These are phyloP conservation scores for Camelina sativa DNA, from an alignment of 345 rosid genomes.

Conservation along the genomic window DNA sequence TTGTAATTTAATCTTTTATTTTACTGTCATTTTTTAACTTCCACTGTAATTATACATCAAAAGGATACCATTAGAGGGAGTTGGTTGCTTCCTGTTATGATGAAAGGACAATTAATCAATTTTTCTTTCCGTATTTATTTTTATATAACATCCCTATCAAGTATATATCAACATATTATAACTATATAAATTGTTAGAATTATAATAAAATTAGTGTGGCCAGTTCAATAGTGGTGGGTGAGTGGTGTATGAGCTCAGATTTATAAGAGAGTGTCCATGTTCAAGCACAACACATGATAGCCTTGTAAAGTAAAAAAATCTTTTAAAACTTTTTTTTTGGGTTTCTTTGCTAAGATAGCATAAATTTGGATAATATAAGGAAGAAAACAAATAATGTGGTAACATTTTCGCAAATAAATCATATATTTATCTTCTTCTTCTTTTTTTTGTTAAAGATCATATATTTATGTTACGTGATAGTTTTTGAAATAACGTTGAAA, in stretches of 20 bases:
- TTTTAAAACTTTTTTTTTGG: neutral
- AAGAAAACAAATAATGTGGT: neutral
- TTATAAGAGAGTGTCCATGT: neutral
- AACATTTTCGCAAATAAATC: neutral
- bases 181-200: too few species aligned
- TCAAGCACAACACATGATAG: neutral
- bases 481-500: neutral
- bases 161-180: neutral
- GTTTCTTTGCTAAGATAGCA: neutral
- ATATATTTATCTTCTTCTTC: too few species aligned
- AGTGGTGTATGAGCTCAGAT: neutral
- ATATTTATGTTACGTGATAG: neutral
- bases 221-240: neutral
- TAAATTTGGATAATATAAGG: neutral
- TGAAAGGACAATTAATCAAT: neutral
- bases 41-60: too few species aligned
- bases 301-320: neutral
- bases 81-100: neutral
- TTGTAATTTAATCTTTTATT: too few species aligned
- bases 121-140: neutral
- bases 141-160: neutral
- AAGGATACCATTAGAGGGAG: neutral
- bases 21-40: too few species aligned
- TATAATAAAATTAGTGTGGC: neutral
- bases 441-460: neutral